Evolutionary conservation across 2,329 filamentous ascomycete species (phyloP), one percentile per base, ranked within the genome.

Genomic region (Sporothrix curviconia): DNA sequence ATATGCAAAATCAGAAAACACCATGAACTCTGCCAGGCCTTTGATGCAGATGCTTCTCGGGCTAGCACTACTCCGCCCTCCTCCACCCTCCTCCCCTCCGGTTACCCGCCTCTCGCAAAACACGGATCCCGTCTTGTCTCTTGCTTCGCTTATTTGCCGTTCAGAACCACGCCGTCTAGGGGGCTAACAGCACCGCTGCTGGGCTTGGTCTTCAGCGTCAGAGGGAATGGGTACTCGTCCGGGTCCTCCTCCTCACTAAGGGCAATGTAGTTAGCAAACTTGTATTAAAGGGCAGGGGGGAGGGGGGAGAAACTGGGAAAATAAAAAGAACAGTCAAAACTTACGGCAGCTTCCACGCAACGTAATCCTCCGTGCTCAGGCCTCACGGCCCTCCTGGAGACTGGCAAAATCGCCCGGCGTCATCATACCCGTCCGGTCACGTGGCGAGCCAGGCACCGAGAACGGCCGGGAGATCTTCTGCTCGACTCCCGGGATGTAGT

Each of bases 371-470:
- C 0, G 94, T 97, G 75, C 81, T 94, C 65, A 99, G 75, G 1
- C 92, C 72, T 99, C 94, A 43, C 87, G 87, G 44, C 91, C 90
- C 73, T 99, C 94, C 73, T 97, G 94, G 57, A 99, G 77, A 65
- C 90, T 96, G 28, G 91, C 94, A 78, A 97, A 97, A 72, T 99
- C 94, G 47, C 94, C 94, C 7, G 94, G 94, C 1, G 94, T 99
- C 94, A 99, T 97, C 91, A 96, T 96, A 55, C 94, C 94, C 43
- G 87, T 87, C 34, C 91, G 83, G 69, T 96, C 92, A 61, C 92
- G 82, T 9, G 94, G 94, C 17, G 91, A 96, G 8, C 94, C 94
- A 2, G 94, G 94, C 52, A 95, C 91, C 3, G 91, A 96, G 73
- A 97, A 85, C 7, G 94, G 94, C 50, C 94, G 82, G 11, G 91